Conservation (phyloP, 2,329 filamentous ascomycete genomes). For the Verticillium tricorpus region DNA sequence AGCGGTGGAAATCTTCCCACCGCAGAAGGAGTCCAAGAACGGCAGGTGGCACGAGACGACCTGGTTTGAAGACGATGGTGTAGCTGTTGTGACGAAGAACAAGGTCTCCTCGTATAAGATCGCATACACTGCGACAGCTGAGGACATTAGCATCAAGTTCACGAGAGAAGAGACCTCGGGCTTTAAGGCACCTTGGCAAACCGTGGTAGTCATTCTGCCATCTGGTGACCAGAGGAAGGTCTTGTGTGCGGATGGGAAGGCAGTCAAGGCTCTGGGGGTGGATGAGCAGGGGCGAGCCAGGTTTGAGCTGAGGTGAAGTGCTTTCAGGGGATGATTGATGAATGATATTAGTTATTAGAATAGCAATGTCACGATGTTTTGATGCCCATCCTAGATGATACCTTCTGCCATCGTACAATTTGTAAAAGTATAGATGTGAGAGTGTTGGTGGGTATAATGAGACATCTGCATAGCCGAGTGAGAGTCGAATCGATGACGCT, state of each 20-base stretch:
- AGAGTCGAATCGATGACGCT: too few relatives aligned
- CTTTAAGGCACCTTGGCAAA: constrained; percentile 29
- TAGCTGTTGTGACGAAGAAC: constrained; percentile 23
- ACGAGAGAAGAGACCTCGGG: constrained; percentile 23
- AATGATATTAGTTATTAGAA: too few relatives aligned
- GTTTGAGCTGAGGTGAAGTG: constrained; percentile 12
- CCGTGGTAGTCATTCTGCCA: constrained; percentile 24
- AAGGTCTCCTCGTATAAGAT: constrained; percentile 27
- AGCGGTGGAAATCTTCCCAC: constrained; percentile 38
- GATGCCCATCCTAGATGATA: too few relatives aligned
- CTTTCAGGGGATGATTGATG: too few relatives aligned
- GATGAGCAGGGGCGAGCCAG: constrained; percentile 16
- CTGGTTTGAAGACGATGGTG: constrained; percentile 36
- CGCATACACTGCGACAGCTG: constrained; percentile 15
- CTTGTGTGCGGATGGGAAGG: constrained; percentile 4
- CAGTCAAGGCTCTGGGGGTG: constrained; percentile 9
- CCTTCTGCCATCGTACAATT: rapidly evolving
- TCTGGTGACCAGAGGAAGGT: constrained; percentile 22
- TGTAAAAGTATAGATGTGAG: rapidly evolving
- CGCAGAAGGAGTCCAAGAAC: constrained; percentile 13
- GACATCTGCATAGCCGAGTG: too few relatives aligned
- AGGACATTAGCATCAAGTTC: constrained; percentile 21
- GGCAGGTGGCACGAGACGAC: constrained; percentile 20
- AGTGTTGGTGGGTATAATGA: too few relatives aligned
- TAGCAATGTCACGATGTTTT: too few relatives aligned